Conservation (phyloP, 2,329 filamentous ascomycete genomes). For the Fusarium udum region DNA sequence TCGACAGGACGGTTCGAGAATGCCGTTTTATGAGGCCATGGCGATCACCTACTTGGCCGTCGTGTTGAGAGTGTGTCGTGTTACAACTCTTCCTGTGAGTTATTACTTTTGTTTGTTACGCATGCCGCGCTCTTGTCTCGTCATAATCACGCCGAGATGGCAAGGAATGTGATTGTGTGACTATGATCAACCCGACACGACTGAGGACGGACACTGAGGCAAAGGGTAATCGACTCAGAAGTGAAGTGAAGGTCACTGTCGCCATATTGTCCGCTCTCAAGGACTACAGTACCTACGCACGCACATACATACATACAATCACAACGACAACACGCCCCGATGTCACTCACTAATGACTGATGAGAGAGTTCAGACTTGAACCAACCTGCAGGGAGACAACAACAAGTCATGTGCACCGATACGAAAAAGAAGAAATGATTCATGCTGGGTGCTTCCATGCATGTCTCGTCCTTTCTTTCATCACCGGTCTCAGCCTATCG, state of each 20-base stretch:
- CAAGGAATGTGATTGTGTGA: background rate
- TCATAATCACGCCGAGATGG: background rate
- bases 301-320: too few species aligned
- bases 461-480: background rate
- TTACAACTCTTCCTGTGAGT: background rate
- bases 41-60: background rate
- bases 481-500: background rate
- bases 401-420: background rate
- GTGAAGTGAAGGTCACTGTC: background rate
- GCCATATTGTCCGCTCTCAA: background rate
- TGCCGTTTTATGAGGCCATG: conserved; percentile 1
- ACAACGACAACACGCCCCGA: background rate
- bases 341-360: background rate
- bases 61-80: background rate
- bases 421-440: conserved; percentile 6
- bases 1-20: conserved; percentile 3
- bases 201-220: background rate
- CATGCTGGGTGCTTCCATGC: background rate
- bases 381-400: conserved; percentile 13
- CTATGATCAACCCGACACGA: background rate
- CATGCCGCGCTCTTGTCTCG: background rate
- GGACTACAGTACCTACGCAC: background rate
- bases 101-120: background rate
- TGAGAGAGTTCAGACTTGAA: background rate
- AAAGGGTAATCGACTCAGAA: background rate